phyloP scores from a whole-genome alignment of 345 rosid genomes.

The Linum trigynum region DNA sequence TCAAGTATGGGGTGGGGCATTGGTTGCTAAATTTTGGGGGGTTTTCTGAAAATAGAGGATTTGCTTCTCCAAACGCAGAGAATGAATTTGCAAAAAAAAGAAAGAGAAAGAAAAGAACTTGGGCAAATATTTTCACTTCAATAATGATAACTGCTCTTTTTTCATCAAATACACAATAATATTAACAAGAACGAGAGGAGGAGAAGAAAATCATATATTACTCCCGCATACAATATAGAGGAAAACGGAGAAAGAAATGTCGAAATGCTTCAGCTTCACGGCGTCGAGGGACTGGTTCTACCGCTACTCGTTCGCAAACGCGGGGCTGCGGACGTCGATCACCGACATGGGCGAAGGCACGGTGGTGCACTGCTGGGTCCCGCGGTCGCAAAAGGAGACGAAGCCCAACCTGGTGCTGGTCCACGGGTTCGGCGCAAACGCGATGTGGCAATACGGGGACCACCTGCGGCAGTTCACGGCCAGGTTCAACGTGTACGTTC shows the following conservation, averaged over 20 bases:
- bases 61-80: too few species aligned
- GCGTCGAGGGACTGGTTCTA: slow-evolving; percentile 50
- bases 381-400: slow-evolving; percentile 22
- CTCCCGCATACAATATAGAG: too few species aligned
- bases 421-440: slow-evolving; percentile 75
- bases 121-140: too few species aligned
- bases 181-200: too few species aligned
- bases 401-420: slow-evolving; percentile 55
- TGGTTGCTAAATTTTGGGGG: too few species aligned
- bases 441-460: slow-evolving; percentile 71
- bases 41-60: too few species aligned
- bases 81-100: too few species aligned
- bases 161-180: too few species aligned
- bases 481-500: slow-evolving; percentile 61
- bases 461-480: slow-evolving; percentile 45
- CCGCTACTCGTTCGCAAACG: slow-evolving; percentile 44
- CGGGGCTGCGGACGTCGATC: slow-evolving; percentile 40
- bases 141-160: too few species aligned
- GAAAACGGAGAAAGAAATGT: slow-evolving; percentile 7
- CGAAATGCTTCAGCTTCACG: slow-evolving; percentile 52
- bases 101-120: too few species aligned
- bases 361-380: slow-evolving; percentile 67
- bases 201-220: too few species aligned
- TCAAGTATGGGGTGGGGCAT: too few species aligned
- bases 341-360: slow-evolving; percentile 54